Conservation (phyloP, 176 grass and related monocot species). For the Juncus inflexus region DNA sequence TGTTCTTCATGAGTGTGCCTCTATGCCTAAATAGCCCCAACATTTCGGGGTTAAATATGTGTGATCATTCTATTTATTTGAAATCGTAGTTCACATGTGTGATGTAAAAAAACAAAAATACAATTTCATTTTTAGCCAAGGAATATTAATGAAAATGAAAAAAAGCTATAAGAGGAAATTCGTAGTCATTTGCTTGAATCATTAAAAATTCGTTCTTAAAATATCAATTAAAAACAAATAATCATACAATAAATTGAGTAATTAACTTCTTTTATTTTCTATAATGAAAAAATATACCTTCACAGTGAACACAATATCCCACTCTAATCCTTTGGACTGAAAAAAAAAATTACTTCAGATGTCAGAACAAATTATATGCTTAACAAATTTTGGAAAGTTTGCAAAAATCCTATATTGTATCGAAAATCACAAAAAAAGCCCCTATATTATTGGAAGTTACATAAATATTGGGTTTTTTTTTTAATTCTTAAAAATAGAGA, state of each 20-base stretch:
- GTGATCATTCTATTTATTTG: too few relatives aligned
- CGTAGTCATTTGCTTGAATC: conserved; percentile 67
- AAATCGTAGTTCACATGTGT: too few relatives aligned
- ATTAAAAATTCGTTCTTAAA: too few relatives aligned
- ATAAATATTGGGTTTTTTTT: too few relatives aligned
- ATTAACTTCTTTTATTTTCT: not conserved
- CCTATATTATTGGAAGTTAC: too few relatives aligned
- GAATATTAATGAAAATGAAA: conserved; percentile 12
- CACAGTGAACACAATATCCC: conserved; percentile 90
- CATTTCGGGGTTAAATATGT: too few relatives aligned
- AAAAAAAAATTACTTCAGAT: conserved; percentile 12
- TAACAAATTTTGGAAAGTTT: not conserved
- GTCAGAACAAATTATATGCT: conserved; percentile 12
- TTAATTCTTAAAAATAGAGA: too few relatives aligned
- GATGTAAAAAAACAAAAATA: too few relatives aligned
- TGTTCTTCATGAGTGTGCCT: too few relatives aligned
- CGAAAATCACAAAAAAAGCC: too few relatives aligned
- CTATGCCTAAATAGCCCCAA: too few relatives aligned
- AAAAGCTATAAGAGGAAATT: conserved; percentile 52
- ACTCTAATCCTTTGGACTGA: conserved; percentile 98
- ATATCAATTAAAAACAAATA: not conserved
- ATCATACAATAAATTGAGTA: conserved; percentile 5
- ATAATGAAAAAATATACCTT: conserved; percentile 54
- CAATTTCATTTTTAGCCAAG: conserved; percentile 7
- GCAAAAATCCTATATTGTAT: too few relatives aligned